A percentile compares a stretch with the other conserved stretches of the same genome.
Conservation (phyloP, 805 yeast genomes). For the Lachancea kluyveri region DNA sequence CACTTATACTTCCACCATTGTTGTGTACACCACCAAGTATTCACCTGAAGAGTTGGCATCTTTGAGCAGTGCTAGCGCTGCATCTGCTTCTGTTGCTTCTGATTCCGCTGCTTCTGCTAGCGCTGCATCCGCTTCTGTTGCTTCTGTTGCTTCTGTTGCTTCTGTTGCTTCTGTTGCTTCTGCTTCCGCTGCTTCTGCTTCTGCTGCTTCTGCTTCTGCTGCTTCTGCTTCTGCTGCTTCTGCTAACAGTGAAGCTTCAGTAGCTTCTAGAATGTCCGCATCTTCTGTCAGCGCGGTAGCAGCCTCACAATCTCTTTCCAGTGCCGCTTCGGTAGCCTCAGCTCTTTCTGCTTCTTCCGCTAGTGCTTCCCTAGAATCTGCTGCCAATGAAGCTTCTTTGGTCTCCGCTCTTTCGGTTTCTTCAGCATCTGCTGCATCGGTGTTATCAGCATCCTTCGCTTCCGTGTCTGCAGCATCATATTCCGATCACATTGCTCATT, state of each 20-base stretch:
- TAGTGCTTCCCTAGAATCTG: constrained; percentile 19
- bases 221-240: constrained; percentile 7
- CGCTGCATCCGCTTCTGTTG: constrained; percentile 17
- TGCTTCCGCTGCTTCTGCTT: constrained; percentile 21
- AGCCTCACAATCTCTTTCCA: constrained; percentile 15
- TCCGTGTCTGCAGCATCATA: constrained; percentile 19
- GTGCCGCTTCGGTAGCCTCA: constrained; percentile 17
- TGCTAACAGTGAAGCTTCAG: constrained; percentile 18
- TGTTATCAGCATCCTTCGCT: constrained; percentile 16
- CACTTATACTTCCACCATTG: constrained; percentile 9
- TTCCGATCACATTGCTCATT: constrained; percentile 10
- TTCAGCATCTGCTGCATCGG: constrained; percentile 20
- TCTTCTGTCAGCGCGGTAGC: constrained; percentile 14
- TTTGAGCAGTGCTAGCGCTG: constrained; percentile 10
- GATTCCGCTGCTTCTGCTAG: constrained; percentile 17
- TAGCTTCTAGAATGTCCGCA: constrained; percentile 18
- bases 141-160: constrained; percentile 17
- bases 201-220: constrained; percentile 15
- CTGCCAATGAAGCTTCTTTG: constrained; percentile 18
- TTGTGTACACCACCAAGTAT: constrained; percentile 6
- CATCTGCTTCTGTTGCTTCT: constrained; percentile 14
- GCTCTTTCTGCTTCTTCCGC: constrained; percentile 15
- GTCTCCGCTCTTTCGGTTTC: constrained; percentile 13
- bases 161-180: constrained; percentile 24
- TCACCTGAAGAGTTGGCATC: constrained; percentile 5